Evolutionary conservation across 2,329 filamentous ascomycete species (phyloP), one percentile per base, ranked within the genome.

Genomic region (Rutstroemia sp.): DNA sequence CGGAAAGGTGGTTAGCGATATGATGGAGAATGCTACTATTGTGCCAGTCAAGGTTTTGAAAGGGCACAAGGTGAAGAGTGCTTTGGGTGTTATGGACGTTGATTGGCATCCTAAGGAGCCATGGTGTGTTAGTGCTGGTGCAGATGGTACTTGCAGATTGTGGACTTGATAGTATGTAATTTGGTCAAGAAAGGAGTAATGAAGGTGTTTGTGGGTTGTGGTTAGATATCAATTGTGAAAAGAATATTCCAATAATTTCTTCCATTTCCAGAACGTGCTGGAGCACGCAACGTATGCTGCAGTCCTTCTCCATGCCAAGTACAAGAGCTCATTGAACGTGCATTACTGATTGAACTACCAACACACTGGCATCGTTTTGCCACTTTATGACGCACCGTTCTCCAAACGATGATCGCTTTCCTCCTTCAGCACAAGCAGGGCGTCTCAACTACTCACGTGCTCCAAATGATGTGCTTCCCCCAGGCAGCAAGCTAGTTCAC

Each of bases 81-180:
- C 91, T 63, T 74, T 99, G 57, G 94, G 94, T 63, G 92, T 97
- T 16, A 79, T 97, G 77, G 92, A 96, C 70, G 76, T 99, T 27
- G 89, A 96, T 68, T 99, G 95, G 95, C 94, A 99, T 76, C 90
- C 91, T 5, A 83, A 81, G 61, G 89, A 97, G 73, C 90, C 92
- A 2, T 97, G 94, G 94, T 87, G 88, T 73, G 86, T 96, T 53
- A 95, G 88, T 76, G 92, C 92, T 48, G 94, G 94, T 64, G 92
- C 92, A 1, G 94, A 99, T 76, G 92, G 92, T 44, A 95, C 88
- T 14, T 89, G 90, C 73, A 84, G 92, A 67, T 73, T 99, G 70
- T 99, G 92, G 92, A 88, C 84, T 70, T 87, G 60, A 68, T 56
- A n/a, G 17, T 27, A 16, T 46, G 17, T 16, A 21, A 46, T 21